Percentiles rank a stretch among this genome's conserved stretches.
phyloP scores from a whole-genome alignment of 805 yeast genomes.

The Ogataea methanolica region DNA sequence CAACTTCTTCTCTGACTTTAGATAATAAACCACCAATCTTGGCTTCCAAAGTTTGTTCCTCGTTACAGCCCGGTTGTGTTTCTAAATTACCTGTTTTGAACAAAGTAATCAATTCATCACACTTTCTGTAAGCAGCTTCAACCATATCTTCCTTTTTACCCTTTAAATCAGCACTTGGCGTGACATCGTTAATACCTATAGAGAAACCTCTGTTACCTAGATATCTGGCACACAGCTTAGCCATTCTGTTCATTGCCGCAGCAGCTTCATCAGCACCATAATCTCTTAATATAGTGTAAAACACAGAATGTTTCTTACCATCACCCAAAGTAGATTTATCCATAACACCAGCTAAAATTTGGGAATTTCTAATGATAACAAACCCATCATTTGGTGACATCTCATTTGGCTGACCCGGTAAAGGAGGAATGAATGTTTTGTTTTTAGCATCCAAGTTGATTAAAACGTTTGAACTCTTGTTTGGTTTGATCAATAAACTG shows the following conservation, averaged over 20 bases:
- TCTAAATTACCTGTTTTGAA: conserved; percentile 85
- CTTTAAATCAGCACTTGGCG: conserved; percentile 80
- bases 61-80: conserved; percentile 98
- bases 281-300: conserved; percentile 91
- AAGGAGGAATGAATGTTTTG: conserved; percentile 82
- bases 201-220: conserved; percentile 95
- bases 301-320: conserved; percentile 96
- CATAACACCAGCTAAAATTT: conserved; percentile 90
- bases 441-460: conserved; percentile 93
- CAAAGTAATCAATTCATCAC: conserved; percentile 82
- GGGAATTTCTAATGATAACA: conserved; percentile 84
- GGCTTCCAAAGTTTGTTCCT: conserved; percentile 96
- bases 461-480: conserved; percentile 65
- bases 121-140: conserved; percentile 81
- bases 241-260: conserved; percentile 96
- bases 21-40: conserved; percentile 94
- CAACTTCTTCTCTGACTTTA: conserved; percentile 97
- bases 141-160: conserved; percentile 81
- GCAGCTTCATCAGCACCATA: conserved; percentile 98
- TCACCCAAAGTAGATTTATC: conserved; percentile 95
- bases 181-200: conserved; percentile 95
- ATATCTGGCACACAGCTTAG: conserved; percentile 94
- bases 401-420: conserved; percentile 68
- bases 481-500: conserved; percentile 82
- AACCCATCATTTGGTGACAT: conserved; percentile 98